Percentiles rank a stretch among this genome's conserved stretches.
These are phyloP conservation scores for Fusarium sp. DNA, from an alignment of 2,329 filamentous ascomycete species.

Conservation along the genomic window DNA sequence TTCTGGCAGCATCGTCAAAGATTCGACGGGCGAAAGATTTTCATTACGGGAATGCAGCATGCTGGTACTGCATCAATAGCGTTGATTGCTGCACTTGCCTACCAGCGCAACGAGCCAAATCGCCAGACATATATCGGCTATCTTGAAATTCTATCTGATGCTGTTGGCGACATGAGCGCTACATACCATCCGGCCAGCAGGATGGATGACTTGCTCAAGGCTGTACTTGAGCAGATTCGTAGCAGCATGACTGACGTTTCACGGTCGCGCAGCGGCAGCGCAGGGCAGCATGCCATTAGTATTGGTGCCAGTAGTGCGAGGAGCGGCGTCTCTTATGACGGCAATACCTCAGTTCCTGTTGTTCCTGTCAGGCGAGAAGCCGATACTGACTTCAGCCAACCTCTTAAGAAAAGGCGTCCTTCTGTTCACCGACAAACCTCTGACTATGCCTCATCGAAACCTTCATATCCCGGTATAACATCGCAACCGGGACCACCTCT, in stretches of 20 bases:
- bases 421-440: slow-evolving; percentile 42
- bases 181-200: slow-evolving; percentile 63
- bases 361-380: slow-evolving; percentile 47
- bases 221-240: slow-evolving; percentile 60
- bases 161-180: slow-evolving; percentile 61
- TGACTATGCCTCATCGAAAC: slow-evolving; percentile 44
- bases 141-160: slow-evolving; percentile 61
- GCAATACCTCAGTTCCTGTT: slow-evolving; percentile 34
- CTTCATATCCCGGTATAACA: slow-evolving; percentile 38
- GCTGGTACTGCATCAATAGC: slow-evolving; percentile 64
- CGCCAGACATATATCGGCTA: slow-evolving; percentile 54
- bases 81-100: slow-evolving; percentile 59
- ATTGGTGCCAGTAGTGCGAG: neutral
- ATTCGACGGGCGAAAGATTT: slow-evolving; percentile 61
- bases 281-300: slow-evolving; percentile 3
- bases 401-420: slow-evolving; percentile 45
- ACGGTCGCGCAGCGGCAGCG: slow-evolving; percentile 34
- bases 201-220: slow-evolving; percentile 62
- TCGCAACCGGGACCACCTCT: slow-evolving; percentile 31
- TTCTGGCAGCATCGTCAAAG: slow-evolving; percentile 64
- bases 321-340: slow-evolving; percentile 21
- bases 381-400: slow-evolving; percentile 37
- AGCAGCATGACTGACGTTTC: slow-evolving; percentile 40
- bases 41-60: slow-evolving; percentile 61
- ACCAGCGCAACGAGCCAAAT: slow-evolving; percentile 48